Evolutionary conservation across 2,329 filamentous ascomycete genomes (phyloP), one percentile per base, ranked within the genome.

Genomic region (Microdochium bolleyi): DNA sequence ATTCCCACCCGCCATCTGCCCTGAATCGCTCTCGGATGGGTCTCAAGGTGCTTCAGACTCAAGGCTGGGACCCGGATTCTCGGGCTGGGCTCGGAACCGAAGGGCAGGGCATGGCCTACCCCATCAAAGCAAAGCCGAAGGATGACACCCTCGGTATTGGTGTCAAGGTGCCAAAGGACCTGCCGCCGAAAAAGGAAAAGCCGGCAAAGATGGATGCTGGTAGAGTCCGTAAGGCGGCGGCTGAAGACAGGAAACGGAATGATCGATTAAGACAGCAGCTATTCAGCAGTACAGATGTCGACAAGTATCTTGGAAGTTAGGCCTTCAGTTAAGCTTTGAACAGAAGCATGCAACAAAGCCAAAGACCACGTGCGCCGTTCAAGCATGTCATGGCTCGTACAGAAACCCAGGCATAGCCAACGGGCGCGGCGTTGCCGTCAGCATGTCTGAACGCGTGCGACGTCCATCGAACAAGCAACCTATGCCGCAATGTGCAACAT

Each of bases 91-190:
- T 96, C 0, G 92, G 92, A 0, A 79, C 79, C 10, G 70, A 73
- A 2, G 84, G 87, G 1, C 81, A 87, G 58, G 92, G 92, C 2
- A 85, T 89, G 55, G 76, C 85, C 41, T 85, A 84, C 58, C 92
- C 92, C 1, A 75, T 96, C 56, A 90, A 90, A 64, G 73, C 81
- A 1, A 79, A 76, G 54, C 73, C 79, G 52, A 96, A 96, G 69
- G 79, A 84, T 46, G 83, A 92, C 63, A 90, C 80, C 3, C 72
- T 87, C 8, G 92, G 92, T 0, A 68, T 96, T 24, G 90, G 91
- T 0, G 74, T 78, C 3, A 58, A 65, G 25, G 61, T 74, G 9
- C 70, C 74, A 10, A 72, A 72, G 55, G 63, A 71, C 22, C 55
- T 70, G 57, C 67, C 63, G 55, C 63, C 67, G 56, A 70, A 67